These are phyloP conservation scores for Aspergillus piperis DNA, from an alignment of 2,329 filamentous ascomycete species.

Conservation along the genomic window DNA sequence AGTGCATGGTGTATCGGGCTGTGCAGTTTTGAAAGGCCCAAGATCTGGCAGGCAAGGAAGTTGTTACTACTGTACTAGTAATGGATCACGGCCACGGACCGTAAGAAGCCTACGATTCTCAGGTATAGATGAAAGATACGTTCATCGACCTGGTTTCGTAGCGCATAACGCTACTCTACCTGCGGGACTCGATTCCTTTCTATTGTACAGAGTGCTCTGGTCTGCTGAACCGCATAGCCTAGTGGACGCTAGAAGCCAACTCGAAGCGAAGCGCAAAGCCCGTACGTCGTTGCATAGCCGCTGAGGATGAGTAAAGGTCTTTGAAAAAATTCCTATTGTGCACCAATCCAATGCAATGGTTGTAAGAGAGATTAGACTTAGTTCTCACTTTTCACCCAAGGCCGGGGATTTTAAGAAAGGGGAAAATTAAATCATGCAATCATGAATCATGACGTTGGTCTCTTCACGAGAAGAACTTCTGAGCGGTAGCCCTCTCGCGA, in stretches of 20 bases:
- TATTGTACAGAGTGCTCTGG: neutral
- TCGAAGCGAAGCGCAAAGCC: neutral
- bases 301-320: neutral
- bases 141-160: neutral
- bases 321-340: neutral
- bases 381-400: constrained; percentile 18
- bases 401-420: constrained; percentile 15
- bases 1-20: no score
- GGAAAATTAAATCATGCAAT: constrained; percentile 31
- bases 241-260: neutral
- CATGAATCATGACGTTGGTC: constrained; percentile 30
- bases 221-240: neutral
- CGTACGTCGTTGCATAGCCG: neutral
- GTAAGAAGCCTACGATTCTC: neutral
- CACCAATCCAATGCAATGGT: neutral
- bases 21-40: no score
- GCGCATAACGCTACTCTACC: neutral
- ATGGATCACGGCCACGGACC: no score
- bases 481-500: constrained; percentile 90
- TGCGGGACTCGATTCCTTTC: neutral
- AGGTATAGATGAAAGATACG: neutral
- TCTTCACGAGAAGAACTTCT: constrained; percentile 76
- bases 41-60: no score
- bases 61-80: no score
- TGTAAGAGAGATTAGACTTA: neutral